Evolutionary conservation across 768 basidiomycete genomes (phyloP).

Genomic region (Solioccasus polychromus): DNA sequence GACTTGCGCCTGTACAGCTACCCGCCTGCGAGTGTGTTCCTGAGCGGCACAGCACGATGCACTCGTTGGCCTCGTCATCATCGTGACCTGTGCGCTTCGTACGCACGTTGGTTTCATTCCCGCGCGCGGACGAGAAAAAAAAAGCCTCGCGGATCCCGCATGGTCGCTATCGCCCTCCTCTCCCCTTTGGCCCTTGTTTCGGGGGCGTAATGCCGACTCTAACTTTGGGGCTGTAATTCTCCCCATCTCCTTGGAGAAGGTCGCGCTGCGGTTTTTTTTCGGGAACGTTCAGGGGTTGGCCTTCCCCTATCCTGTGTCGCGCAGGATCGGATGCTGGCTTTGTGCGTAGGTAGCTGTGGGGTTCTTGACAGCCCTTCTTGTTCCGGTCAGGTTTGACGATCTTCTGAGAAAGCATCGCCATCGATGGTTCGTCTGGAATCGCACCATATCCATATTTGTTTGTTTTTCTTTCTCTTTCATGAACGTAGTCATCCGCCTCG

Average conservation of each 20-base stretch:
- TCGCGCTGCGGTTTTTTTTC: constrained; percentile 7
- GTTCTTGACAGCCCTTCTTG: too few relatives aligned
- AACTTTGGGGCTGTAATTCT: background rate
- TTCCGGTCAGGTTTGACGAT: too few relatives aligned
- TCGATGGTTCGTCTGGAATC: background rate
- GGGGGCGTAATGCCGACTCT: constrained; percentile 21
- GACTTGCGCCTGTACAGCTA: constrained; percentile 6
- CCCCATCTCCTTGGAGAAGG: too few relatives aligned
- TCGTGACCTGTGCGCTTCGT: constrained; percentile 16
- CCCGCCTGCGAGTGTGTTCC: constrained; percentile 15
- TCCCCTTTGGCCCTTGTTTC: too few relatives aligned
- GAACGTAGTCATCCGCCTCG: constrained; percentile 19
- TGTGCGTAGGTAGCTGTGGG: too few relatives aligned
- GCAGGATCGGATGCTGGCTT: background rate
- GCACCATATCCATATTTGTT: constrained; percentile 4
- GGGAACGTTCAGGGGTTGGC: constrained; percentile 16
- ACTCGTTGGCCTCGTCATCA: constrained; percentile 17
- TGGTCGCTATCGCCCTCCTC: constrained; percentile 19
- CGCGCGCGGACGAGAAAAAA: constrained; percentile 19
- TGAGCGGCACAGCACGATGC: constrained; percentile 21
- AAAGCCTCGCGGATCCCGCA: constrained; percentile 28
- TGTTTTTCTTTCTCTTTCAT: too few relatives aligned
- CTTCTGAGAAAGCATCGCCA: too few relatives aligned
- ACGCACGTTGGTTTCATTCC: constrained; percentile 29
- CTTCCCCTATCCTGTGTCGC: background rate